Evolutionary conservation across 495 filamentous ascomycete species (phyloP), one percentile per base, ranked within the genome.

Genomic region (Aspergillus panamensis): DNA sequence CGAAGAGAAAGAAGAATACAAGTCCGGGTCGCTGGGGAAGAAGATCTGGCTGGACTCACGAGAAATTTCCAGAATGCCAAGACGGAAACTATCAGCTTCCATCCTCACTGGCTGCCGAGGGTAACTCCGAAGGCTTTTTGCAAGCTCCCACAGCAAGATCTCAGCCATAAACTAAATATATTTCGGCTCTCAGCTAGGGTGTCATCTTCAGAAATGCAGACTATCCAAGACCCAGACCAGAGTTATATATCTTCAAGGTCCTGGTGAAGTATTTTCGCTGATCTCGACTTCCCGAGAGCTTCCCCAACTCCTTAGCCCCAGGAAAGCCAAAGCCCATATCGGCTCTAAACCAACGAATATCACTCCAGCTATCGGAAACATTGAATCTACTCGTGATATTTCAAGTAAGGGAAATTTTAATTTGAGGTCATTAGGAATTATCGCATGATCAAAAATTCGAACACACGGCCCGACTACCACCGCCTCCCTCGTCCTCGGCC

Each of bases 41-140:
- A 69, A 72, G 72, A 72, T 70, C 69, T 67, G 66, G 69, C 69
- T 67, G 66, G 69, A 66, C 63, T 72, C 62, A 65, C 67, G 74
- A 78, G 76, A 79, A 79, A 77, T 79, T 79, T 79, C 76, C 76
- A 79, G 76, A 79, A 79, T 79, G 76, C 76, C 76, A 79, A 79
- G 76, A 73, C 76, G 65, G 55, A 79, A 73, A 73, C 76, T 65
- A 53, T 49, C 53, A 67, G 62, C 63, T 69, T 59, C 48, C 60
- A 54, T 57, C 50, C 17, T 35, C 51, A 53, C 54, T 57, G 44
- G 40, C 66, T 71, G 64, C 72, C 72, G 72, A 75, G 70, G 70
- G 59, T 64, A 66, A 63, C 21, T 51, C 31, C 51, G 33, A 61
- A 53, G 48, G 33, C 47, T 45, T 59, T 48, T 35, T 43, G n/a